Base-by-base conservation (phyloP, 2,329 filamentous ascomycete genomes). In the Pseudodiploospora longispora region DNA sequence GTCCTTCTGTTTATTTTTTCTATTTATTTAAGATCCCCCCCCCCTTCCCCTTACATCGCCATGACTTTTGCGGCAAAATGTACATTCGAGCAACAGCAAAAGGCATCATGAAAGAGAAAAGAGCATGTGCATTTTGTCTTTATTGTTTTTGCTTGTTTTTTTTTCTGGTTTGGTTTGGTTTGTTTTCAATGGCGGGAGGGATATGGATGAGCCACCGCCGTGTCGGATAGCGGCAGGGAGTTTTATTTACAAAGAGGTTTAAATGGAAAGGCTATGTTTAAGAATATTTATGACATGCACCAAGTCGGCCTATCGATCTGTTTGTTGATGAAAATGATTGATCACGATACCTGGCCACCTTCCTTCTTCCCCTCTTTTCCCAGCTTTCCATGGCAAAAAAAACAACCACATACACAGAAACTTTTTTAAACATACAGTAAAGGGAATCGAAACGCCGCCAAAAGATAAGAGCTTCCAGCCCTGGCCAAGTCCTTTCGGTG, bases 171-270 rank as follows among this genome's bases (percentile, higher is more conserved):
- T 19, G 19, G 19, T 19, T 19, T 19, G 19, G 19, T 19, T 19
- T 19, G 19, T 19, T 19, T 19, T 19, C 19, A 19, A 19, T 19
- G 19, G 19, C 19, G 19, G 19, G 19, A 19, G 19, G 19, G 19
- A 19, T 19, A 19, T 19, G 19, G 19, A 19, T 19, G 19, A 19
- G 19, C 19, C 19, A 19, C 19, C 19, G 19, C 19, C 19, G 27
- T 19, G 10, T 38, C 35, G 19, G 8, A 38, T 7, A 28, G 30
- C 44, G 40, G 44, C 44, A 37, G 35, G 44, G 44, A 43, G 40
- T 41, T 53, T 49, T 38, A 46, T 47, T 47, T 34, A 28, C 46
- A 47, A 53, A 36, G 44, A 49, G 47, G 44, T 53, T 57, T 48
- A 42, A 38, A 19, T 37, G 19, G 19, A 29, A 19, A 36, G 27